phyloP scores from a whole-genome alignment of 129 eudicot genomes.

The Ambrosia trifida region DNA sequence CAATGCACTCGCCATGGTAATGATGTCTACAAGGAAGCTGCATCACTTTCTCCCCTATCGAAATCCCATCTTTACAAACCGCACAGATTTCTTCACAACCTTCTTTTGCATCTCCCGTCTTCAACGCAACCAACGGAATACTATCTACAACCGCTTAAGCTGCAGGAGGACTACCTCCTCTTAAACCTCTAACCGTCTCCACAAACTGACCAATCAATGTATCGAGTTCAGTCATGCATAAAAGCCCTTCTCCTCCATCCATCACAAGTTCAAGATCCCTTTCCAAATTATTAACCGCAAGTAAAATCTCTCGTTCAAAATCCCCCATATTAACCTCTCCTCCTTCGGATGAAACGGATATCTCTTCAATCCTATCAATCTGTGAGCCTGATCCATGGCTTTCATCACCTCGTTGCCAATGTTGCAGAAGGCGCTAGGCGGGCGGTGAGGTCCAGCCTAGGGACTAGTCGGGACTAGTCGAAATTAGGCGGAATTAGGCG shows the following conservation, averaged over 20 bases:
- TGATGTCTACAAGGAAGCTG: slow-evolving; percentile 76
- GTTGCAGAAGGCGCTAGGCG: too few species aligned
- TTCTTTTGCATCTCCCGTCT: slow-evolving; percentile 34
- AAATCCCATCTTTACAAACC: slow-evolving; percentile 81
- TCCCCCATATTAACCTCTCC: slow-evolving; percentile 37
- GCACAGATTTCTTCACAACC: slow-evolving; percentile 57
- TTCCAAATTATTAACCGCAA: slow-evolving; percentile 62
- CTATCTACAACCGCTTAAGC: slow-evolving; percentile 68
- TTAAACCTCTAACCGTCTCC: slow-evolving; percentile 51
- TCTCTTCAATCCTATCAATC: slow-evolving; percentile 65
- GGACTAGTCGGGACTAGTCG: too few species aligned
- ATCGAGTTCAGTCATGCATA: slow-evolving; percentile 51
- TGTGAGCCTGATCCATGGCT: slow-evolving; percentile 47
- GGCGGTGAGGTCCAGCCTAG: too few species aligned
- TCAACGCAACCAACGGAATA: slow-evolving; percentile 54
- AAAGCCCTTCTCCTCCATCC: slow-evolving; percentile 48
- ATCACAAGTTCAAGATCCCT: slow-evolving; percentile 43
- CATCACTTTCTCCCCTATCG: slow-evolving; percentile 58
- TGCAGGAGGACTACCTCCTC: slow-evolving; percentile 92
- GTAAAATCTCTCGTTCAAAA: slow-evolving; percentile 69
- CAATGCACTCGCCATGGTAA: slow-evolving; percentile 83
- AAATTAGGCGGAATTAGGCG: too few species aligned
- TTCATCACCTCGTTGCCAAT: slow-evolving; percentile 45
- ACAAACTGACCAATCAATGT: slow-evolving; percentile 58
- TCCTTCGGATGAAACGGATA: slow-evolving; percentile 46